Conservation (phyloP, 1,284 basidiomycete genomes). For the Apiotrichum gracile region DNA sequence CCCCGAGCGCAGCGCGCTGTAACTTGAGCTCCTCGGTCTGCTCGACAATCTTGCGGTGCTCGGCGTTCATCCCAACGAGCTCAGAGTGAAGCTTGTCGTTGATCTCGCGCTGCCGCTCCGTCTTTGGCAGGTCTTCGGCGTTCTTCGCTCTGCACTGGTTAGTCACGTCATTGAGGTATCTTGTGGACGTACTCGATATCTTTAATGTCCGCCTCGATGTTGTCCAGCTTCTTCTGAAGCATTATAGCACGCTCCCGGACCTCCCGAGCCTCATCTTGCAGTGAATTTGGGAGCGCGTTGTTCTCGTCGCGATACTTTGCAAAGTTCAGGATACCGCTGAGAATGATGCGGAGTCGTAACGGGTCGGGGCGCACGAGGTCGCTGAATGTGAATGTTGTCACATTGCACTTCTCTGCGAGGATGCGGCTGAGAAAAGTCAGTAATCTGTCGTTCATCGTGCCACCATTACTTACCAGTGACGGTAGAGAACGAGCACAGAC, state of each 20-base stretch:
- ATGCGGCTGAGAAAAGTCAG: slow-evolving; percentile 29
- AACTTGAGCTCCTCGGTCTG: slow-evolving; percentile 62
- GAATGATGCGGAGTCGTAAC: slow-evolving; percentile 61
- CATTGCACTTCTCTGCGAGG: slow-evolving; percentile 65
- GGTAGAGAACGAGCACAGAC: slow-evolving; percentile 58
- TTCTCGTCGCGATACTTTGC: slow-evolving; percentile 61
- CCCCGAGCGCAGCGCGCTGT: slow-evolving; percentile 46
- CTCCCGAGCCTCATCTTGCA: slow-evolving; percentile 19
- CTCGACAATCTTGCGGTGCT: slow-evolving; percentile 58
- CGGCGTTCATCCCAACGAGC: slow-evolving; percentile 54
- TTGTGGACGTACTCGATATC: slow-evolving; percentile 62
- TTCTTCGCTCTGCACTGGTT: slow-evolving; percentile 55
- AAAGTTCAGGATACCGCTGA: slow-evolving; percentile 88
- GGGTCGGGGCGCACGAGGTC: slow-evolving; percentile 69
- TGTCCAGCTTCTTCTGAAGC: slow-evolving; percentile 53
- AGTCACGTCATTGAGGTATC: background rate
- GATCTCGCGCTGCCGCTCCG: slow-evolving; percentile 57
- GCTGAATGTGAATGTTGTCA: slow-evolving; percentile 67
- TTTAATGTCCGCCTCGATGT: slow-evolving; percentile 55
- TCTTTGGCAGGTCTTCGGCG: slow-evolving; percentile 64
- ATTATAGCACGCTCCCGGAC: slow-evolving; percentile 31
- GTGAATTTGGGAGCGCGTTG: slow-evolving; percentile 13
- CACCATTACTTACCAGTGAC: slow-evolving; percentile 59
- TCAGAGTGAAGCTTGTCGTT: slow-evolving; percentile 60
- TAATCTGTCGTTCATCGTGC: slow-evolving; percentile 51